A percentile compares a stretch with the other conserved stretches of the same genome.
Conservation (phyloP, 257 asterid genomes). For the Linderniella brevidens region DNA sequence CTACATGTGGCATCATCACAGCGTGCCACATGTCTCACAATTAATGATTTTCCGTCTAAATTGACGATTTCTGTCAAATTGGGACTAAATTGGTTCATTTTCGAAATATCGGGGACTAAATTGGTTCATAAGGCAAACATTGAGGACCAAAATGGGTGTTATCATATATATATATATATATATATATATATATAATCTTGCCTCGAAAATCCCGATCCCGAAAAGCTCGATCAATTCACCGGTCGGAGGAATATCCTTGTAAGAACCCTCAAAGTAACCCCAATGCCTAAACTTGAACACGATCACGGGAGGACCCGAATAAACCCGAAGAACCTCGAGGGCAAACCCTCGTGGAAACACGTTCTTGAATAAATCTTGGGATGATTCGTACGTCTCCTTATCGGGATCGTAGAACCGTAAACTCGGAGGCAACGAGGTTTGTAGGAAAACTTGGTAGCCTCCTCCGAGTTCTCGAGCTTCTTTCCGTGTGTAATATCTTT, state of each 20-base stretch:
- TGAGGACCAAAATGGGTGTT: too few relatives aligned
- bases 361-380: constrained; percentile 34
- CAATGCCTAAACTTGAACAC: constrained; percentile 64
- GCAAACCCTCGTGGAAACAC: constrained; percentile 61
- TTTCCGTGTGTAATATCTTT: constrained; percentile 16
- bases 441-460: constrained; percentile 57
- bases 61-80: too few relatives aligned
- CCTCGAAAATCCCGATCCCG: constrained; percentile 40
- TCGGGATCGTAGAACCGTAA: constrained; percentile 40
- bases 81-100: too few relatives aligned
- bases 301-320: constrained; percentile 59
- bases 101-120: too few relatives aligned
- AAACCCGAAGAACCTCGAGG: constrained; percentile 44
- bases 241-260: constrained; percentile 35
- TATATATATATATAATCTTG: too few relatives aligned
- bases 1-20: too few relatives aligned
- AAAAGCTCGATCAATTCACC: constrained; percentile 43
- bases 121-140: too few relatives aligned
- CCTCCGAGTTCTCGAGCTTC: constrained; percentile 45
- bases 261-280: constrained; percentile 66
- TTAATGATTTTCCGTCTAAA: too few relatives aligned
- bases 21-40: too few relatives aligned
- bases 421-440: constrained; percentile 43
- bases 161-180: too few relatives aligned
- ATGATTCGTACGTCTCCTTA: constrained; percentile 35